Evolutionary conservation across 2,329 filamentous ascomycete species (phyloP).

Genomic region (Capronia epimyces): DNA sequence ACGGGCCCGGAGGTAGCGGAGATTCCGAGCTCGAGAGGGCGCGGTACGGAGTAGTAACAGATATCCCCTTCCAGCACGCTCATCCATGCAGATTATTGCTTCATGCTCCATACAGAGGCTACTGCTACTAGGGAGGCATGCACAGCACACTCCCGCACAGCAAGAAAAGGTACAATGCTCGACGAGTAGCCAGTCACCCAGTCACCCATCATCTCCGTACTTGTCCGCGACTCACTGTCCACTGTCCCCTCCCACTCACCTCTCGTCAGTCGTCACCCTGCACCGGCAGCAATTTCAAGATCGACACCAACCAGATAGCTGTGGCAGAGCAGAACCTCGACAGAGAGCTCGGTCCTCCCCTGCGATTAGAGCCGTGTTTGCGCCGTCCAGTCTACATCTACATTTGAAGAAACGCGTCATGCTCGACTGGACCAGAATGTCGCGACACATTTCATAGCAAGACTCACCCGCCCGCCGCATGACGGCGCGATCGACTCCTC

Average conservation of each 20-base stretch:
- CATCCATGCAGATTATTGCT: too few species aligned
- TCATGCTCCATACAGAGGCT: too few species aligned
- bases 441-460: background rate
- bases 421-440: background rate
- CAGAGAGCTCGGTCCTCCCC: background rate
- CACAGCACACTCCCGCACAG: too few species aligned
- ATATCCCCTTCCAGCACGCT: too few species aligned
- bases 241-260: background rate
- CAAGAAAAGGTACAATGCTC: too few species aligned
- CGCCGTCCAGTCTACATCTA: too few species aligned
- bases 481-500: slow-evolving; percentile 10
- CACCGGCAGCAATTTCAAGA: background rate
- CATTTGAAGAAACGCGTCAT: too few species aligned
- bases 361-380: background rate
- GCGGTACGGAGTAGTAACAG: too few species aligned
- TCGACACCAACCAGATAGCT: background rate
- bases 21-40: background rate
- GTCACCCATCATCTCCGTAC: background rate
- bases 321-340: background rate
- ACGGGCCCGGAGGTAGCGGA: background rate
- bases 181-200: too few species aligned
- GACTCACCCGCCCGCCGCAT: slow-evolving; percentile 4
- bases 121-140: too few species aligned
- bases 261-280: background rate
- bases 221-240: background rate